Evolutionary conservation across 768 basidiomycete genomes (phyloP), one percentile per base, ranked within the genome.

Genomic region (Tephrocybe rancida): DNA sequence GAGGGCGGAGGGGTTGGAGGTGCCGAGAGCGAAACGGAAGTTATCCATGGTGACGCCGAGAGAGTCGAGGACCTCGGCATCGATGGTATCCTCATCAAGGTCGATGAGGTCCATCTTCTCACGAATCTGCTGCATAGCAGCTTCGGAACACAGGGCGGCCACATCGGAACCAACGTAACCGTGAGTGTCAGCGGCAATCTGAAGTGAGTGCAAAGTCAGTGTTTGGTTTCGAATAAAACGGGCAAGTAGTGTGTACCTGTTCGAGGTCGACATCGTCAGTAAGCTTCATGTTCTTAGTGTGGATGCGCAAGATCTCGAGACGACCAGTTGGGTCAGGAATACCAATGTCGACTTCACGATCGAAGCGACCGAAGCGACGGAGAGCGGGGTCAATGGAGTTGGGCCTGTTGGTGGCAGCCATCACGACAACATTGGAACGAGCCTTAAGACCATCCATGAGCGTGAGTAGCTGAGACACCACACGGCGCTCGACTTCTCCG

Each of bases 241-340:
- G 6, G 8, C 5, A 44, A 47, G 29, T 27, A 21, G 1, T 21
- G 3, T 3, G 44, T 62, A 88, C 90, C 78, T 94, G 92, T 72
- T 99, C 97, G 55, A 98, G 85, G 66, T 99, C 97, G 32, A 98
- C 97, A 61, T 98, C 96, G 52, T 98, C 95, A 22, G 73, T 84
- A 44, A 98, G 81, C 74, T 98, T 99, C 97, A 99, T 98, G 78
- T 99, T 98, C 87, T 98, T 98, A 52, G 97, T 98, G 80, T 98
- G 97, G 57, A 99, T 98, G 48, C 96, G 91, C 57, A 98, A 88
- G 66, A 98, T 99, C 70, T 99, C 97, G 41, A 98, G 85, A 73
- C 97, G 96, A 50, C 97, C 97, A 54, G 96, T 98, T 0, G 97
- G 97, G 72, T 99, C 97, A 39, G 97, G 97, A 61, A 99, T 98